Evolutionary conservation across 2,329 filamentous ascomycete species (phyloP).

Genomic region (Botrytis hyacinthi): DNA sequence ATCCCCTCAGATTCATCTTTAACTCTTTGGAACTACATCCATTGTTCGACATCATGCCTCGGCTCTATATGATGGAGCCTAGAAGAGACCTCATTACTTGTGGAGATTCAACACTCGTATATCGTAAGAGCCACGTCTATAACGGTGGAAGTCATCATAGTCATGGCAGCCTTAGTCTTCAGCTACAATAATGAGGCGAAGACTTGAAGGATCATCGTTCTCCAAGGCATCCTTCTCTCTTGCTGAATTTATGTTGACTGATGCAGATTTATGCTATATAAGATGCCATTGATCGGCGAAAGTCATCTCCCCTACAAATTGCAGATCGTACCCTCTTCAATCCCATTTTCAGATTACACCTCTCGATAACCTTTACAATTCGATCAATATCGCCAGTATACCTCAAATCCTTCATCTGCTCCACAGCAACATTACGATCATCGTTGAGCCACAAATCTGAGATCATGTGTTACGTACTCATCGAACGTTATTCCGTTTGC

Average conservation of each 20-base stretch:
- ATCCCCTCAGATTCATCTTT: neutral
- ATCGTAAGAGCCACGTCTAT: slow-evolving; percentile 4
- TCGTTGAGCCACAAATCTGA: neutral
- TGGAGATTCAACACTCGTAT: slow-evolving; percentile 20
- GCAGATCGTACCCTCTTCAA: neutral
- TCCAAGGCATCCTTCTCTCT: slow-evolving; percentile 13
- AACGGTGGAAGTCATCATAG: neutral
- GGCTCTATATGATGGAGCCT: slow-evolving; percentile 8
- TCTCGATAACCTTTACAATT: neutral
- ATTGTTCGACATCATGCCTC: slow-evolving; percentile 5
- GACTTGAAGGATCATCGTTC: slow-evolving; percentile 11
- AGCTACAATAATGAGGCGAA: slow-evolving; percentile 19
- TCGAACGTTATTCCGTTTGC: slow-evolving; percentile 68
- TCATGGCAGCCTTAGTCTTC: slow-evolving; percentile 16
- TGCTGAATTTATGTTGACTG: slow-evolving; percentile 38
- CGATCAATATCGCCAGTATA: neutral
- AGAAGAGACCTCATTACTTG: neutral
- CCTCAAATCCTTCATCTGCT: neutral
- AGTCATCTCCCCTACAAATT: neutral
- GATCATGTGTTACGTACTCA: slow-evolving; percentile 67
- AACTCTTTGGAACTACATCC: neutral
- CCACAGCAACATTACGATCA: neutral
- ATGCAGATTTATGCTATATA: slow-evolving; percentile 8
- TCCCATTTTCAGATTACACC: neutral
- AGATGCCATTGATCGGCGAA: neutral